A percentile compares a stretch with the other conserved stretches of the same genome.
These are phyloP conservation scores for Trichoderma orchidacearum DNA, from an alignment of 495 filamentous ascomycete species.

Conservation along the genomic window DNA sequence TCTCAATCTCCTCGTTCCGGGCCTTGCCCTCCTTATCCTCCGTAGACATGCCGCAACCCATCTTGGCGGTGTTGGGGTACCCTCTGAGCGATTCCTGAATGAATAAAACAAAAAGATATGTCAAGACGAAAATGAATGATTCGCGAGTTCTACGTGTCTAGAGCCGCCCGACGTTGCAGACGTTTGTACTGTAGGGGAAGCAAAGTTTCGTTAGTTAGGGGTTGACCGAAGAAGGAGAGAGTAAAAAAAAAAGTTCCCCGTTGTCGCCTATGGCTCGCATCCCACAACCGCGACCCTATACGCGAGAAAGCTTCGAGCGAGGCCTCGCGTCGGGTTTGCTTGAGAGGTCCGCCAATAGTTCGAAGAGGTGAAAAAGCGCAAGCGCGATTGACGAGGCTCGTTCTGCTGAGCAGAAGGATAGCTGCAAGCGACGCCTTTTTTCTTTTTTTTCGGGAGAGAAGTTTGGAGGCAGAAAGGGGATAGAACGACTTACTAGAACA, in stretches of 20 bases:
- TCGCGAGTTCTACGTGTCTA: not conserved
- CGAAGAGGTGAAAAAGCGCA: not conserved
- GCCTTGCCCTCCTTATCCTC: conserved; percentile 99
- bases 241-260: too few species aligned
- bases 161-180: not conserved
- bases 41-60: conserved; percentile 99
- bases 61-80: conserved; percentile 40
- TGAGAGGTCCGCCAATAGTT: not conserved
- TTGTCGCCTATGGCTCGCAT: not conserved
- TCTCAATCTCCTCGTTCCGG: conserved; percentile 98
- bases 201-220: not conserved
- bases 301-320: not conserved
- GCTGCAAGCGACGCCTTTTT: not conserved
- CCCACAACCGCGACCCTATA: not conserved
- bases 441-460: too few species aligned
- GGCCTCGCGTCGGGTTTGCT: not conserved
- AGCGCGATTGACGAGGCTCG: not conserved
- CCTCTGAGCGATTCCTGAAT: not conserved
- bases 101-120: not conserved
- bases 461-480: not conserved
- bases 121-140: not conserved
- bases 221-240: not conserved
- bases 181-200: not conserved
- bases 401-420: not conserved
- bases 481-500: not conserved